Base-by-base conservation (phyloP, 139 green algal genomes). In the Chlamydomonas asymmetrica region DNA sequence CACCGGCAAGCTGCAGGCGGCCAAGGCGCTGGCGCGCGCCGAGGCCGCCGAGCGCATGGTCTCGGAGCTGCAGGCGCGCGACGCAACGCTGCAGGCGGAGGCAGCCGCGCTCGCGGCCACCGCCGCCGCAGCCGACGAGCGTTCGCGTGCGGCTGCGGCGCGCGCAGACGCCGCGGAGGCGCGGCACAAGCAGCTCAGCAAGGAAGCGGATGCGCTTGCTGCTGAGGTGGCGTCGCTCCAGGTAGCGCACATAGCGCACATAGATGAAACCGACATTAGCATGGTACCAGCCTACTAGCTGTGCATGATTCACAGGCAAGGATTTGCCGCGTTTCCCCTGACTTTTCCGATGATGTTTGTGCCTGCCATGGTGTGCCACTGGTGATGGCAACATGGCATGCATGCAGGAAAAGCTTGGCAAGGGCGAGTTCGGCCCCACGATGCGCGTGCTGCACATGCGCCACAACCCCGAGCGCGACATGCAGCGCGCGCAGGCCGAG, bases 381-480 rank as follows among this genome's bases (percentile, higher is more conserved):
- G n/a, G n/a, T n/a, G n/a, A n/a, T n/a, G n/a, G n/a, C n/a, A n/a
- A n/a, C n/a, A n/a, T n/a, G n/a, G n/a, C n/a, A n/a, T n/a, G n/a
- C n/a, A n/a, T n/a, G 41, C 67, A 92, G 83, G 82, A 89, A 70
- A 85, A 86, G 49, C 41, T 95, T 67, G 88, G 85, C 5, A 73
- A 77, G 3, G 92, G 92, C 16, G 89, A 95, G 52, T 92, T 85
- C 69, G 71, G 66, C 20, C 79, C 67, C 61, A 92, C 85, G 22
- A 43, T 83, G 31, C 82, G 84, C 4, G 89, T 97, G 59, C 68
- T 97, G 71, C 92, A 97, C 82, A 72, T 95, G 48, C 82, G 85
- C 71, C 73, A 74, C 71, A 96, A 96, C 82, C 92, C 92, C 0
- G 85, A 94, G 69, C 74, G 82, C n/a, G 64, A 67, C 49, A 56